Evolutionary conservation across 495 filamentous ascomycete genomes (phyloP).

Genomic region (Hypoxylon fragiforme): DNA sequence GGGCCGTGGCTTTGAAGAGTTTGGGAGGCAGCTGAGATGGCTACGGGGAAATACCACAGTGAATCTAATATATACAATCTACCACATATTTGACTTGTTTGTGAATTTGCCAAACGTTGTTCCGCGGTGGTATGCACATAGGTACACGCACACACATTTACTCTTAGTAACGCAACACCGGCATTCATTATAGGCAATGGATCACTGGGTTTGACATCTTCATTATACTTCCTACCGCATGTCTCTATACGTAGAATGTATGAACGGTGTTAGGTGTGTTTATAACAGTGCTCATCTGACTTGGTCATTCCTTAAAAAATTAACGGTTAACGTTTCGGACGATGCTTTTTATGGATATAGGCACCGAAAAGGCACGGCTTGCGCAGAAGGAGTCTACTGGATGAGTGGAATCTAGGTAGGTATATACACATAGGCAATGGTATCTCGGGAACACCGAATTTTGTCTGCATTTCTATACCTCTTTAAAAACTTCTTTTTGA

Average conservation of each 20-base stretch:
- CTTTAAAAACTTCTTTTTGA: background rate
- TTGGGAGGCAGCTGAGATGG: slow-evolving; percentile 2
- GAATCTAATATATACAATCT: slow-evolving; percentile 31
- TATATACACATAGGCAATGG: slow-evolving; percentile 20
- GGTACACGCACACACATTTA: too few relatives aligned
- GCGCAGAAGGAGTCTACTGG: background rate
- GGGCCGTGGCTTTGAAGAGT: slow-evolving; percentile 5
- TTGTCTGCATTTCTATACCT: background rate
- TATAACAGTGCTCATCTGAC: too few relatives aligned
- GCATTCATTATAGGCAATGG: too few relatives aligned
- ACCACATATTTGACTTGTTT: background rate
- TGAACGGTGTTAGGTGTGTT: too few relatives aligned
- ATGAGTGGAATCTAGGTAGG: slow-evolving; percentile 4
- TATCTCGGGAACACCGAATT: slow-evolving; percentile 1
- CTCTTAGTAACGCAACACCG: too few relatives aligned
- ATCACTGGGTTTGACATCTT: too few relatives aligned
- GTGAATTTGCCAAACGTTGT: background rate
- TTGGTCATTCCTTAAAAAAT: too few relatives aligned
- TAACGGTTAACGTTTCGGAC: too few relatives aligned
- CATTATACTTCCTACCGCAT: too few relatives aligned
- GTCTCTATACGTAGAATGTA: too few relatives aligned
- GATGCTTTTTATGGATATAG: too few relatives aligned
- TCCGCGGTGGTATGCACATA: background rate
- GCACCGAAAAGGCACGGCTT: background rate
- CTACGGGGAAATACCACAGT: slow-evolving; percentile 3